A percentile compares a stretch with the other conserved stretches of the same genome.
Conservation (phyloP, 306 rosid genomes). For the Boehmeria nivea region DNA sequence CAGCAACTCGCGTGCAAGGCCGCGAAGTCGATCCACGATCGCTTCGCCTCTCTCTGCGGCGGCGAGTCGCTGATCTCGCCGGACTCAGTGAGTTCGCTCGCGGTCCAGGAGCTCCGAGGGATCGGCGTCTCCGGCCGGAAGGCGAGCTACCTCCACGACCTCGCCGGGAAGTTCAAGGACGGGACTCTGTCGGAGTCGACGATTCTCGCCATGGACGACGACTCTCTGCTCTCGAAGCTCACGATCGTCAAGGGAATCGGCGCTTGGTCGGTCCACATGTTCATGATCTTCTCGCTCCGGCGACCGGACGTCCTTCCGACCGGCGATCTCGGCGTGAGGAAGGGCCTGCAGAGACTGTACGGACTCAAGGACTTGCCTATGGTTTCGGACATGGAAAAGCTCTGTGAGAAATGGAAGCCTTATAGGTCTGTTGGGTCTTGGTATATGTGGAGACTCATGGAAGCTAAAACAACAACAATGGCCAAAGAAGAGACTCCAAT, state of each 20-base stretch:
- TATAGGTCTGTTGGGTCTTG: constrained; percentile 73
- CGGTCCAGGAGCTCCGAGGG: constrained; percentile 39
- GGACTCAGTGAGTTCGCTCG: too few species aligned
- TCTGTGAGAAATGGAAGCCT: constrained; percentile 75
- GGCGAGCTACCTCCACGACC: constrained; percentile 63
- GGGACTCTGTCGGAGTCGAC: constrained; percentile 50
- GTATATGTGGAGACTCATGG: constrained; percentile 76
- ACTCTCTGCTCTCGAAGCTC: constrained; percentile 34
- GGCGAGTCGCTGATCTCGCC: too few species aligned
- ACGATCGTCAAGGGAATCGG: constrained; percentile 72
- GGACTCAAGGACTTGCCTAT: constrained; percentile 59
- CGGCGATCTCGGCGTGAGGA: constrained; percentile 67
- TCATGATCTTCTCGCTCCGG: constrained; percentile 69
- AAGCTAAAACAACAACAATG: constrained; percentile 36
- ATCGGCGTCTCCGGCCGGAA: constrained; percentile 71
- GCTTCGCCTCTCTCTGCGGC: constrained; percentile 61
- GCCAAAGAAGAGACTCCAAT: constrained; percentile 11
- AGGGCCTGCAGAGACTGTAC: constrained; percentile 60
- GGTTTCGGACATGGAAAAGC: constrained; percentile 52
- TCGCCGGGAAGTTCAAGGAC: constrained; percentile 41
- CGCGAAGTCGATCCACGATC: constrained; percentile 50
- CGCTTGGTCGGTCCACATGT: constrained; percentile 87
- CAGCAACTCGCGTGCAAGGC: constrained; percentile 74
- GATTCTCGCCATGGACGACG: constrained; percentile 66
- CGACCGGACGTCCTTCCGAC: constrained; percentile 76